Evolutionary conservation across 192 early-diverging fungal genomes (phyloP).

Genomic region (Phycomyces nitens): DNA sequence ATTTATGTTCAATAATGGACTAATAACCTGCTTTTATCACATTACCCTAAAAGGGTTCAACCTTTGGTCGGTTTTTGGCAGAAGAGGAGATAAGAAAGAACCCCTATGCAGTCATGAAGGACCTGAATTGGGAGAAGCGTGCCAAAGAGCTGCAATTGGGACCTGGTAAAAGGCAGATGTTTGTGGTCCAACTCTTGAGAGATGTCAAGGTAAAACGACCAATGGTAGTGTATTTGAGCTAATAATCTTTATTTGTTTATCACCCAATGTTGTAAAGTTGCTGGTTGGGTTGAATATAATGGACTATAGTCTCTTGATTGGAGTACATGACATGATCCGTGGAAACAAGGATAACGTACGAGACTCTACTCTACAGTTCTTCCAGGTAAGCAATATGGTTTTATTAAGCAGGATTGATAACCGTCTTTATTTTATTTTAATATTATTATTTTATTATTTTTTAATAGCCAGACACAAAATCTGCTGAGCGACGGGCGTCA

Average conservation of each 20-base stretch:
- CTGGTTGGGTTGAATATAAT: conserved; percentile 41
- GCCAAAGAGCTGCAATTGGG: conserved; percentile 77
- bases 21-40: background rate
- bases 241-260: conserved; percentile 9
- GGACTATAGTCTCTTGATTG: conserved; percentile 96
- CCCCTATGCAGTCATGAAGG: conserved; percentile 90
- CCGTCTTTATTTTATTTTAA: background rate
- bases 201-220: conserved; percentile 72
- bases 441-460: background rate
- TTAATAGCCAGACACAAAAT: conserved; percentile 30
- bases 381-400: conserved; percentile 39
- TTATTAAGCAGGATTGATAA: background rate
- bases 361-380: conserved; percentile 86
- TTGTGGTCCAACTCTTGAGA: conserved; percentile 82
- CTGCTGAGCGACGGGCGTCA: conserved; percentile 43
- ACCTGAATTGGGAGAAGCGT: conserved; percentile 89
- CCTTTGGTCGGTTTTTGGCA: conserved; percentile 79
- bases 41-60: conserved; percentile 58
- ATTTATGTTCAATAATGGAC: too few relatives aligned
- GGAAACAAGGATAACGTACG: conserved; percentile 91
- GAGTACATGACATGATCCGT: conserved; percentile 84
- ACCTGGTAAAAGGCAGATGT: conserved; percentile 70
- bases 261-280: conserved; percentile 5
- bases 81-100: conserved; percentile 75
- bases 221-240: background rate